These are phyloP conservation scores for Xerocomus amazonicus DNA, from an alignment of 1,284 basidiomycete genomes.

Conservation along the genomic window DNA sequence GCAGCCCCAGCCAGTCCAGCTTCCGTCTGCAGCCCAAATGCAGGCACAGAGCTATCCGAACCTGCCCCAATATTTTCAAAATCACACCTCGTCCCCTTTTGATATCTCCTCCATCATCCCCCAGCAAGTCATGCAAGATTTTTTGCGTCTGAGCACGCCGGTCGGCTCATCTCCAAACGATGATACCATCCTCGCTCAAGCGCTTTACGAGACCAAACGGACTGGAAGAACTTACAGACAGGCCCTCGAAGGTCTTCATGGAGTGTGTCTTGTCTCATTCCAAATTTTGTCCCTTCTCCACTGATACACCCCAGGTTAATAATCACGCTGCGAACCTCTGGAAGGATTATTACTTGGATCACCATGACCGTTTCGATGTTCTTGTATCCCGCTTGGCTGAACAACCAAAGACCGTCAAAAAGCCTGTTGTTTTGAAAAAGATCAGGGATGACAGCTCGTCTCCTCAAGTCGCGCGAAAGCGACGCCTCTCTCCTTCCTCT, in stretches of 20 bases:
- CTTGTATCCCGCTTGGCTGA: conserved; percentile 37
- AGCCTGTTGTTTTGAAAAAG: conserved; percentile 37
- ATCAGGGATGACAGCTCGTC: conserved; percentile 13
- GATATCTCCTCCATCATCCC: conserved; percentile 39
- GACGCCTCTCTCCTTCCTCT: conserved; percentile 17
- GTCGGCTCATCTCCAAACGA: conserved; percentile 49
- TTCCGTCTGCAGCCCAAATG: conserved; percentile 14
- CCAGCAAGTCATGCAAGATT: conserved; percentile 52
- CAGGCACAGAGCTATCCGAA: conserved; percentile 21
- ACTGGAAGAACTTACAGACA: conserved; percentile 39
- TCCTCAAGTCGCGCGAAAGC: conserved; percentile 29
- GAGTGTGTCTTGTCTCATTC: conserved; percentile 29
- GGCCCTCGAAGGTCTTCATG: conserved; percentile 42
- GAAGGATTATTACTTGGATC: conserved; percentile 73
- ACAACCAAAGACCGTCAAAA: conserved; percentile 44
- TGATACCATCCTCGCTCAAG: conserved; percentile 51
- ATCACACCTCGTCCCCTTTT: conserved; percentile 6
- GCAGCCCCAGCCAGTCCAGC: conserved; percentile 25
- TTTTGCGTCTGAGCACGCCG: conserved; percentile 48
- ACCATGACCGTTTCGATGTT: conserved; percentile 53
- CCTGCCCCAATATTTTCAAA: conserved; percentile 23
- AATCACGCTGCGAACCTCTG: conserved; percentile 49
- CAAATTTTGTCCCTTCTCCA: neutral
- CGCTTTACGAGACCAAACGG: conserved; percentile 34
- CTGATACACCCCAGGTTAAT: conserved; percentile 33